Evolutionary conservation across 2,329 filamentous ascomycete genomes (phyloP).

Genomic region (Tothia fuscella): DNA sequence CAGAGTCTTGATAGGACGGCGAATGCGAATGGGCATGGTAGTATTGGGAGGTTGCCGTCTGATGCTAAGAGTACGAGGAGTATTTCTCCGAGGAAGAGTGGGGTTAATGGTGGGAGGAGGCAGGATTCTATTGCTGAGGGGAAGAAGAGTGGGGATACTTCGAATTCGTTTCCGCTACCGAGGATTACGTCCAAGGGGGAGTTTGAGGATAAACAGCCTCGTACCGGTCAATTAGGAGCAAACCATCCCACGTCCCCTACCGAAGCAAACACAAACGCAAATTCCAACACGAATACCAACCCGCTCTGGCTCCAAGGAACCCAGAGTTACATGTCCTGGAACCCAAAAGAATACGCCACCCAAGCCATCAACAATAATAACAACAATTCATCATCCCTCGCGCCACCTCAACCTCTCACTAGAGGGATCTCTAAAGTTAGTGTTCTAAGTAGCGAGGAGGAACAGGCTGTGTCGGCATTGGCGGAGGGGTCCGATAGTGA

Average conservation of each 20-base stretch:
- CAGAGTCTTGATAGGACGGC: conserved; percentile 30
- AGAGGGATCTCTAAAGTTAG: too few species aligned
- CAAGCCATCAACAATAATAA: neutral
- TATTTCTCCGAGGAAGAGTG: conserved; percentile 6
- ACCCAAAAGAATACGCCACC: conserved; percentile 21
- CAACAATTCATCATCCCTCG: conserved; percentile 11
- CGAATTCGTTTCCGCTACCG: too few species aligned
- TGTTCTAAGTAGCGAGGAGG: conserved; percentile 13
- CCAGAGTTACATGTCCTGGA: conserved; percentile 44
- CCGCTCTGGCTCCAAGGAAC: conserved; percentile 39
- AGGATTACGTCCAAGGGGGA: too few species aligned
- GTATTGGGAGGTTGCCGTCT: too few species aligned
- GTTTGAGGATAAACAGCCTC: neutral
- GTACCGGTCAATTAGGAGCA: neutral
- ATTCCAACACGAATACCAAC: conserved; percentile 22
- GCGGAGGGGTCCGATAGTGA: conserved; percentile 32
- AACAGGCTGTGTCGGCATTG: conserved; percentile 17
- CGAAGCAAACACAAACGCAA: conserved; percentile 17
- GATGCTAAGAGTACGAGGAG: conserved; percentile 24
- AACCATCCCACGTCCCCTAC: conserved; percentile 13
- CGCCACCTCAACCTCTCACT: too few species aligned
- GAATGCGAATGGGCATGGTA: conserved; percentile 4
- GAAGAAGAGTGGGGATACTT: neutral
- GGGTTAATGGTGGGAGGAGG: neutral
- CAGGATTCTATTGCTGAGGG: neutral